Base-by-base conservation (phyloP, 2,329 filamentous ascomycete species). In the Colletotrichum lini region DNA sequence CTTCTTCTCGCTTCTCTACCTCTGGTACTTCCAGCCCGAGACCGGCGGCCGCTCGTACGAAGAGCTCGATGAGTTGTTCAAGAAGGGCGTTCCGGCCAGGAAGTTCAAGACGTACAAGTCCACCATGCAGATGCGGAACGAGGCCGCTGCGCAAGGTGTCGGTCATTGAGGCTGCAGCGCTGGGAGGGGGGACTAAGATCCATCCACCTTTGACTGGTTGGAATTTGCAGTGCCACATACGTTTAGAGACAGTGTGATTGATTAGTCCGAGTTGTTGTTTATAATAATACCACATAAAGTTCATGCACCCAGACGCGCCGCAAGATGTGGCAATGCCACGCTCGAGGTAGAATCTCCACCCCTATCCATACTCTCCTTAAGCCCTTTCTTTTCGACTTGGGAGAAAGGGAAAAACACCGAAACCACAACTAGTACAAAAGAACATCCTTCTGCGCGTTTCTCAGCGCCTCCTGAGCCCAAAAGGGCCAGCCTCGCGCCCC, bases 21-120 rank as follows among this genome's bases (percentile, higher is more conserved):
- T 83, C 7, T 77, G 77, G 75, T 78, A 79, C 65, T 80, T 73
- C 66, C 78, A 82, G 80, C 85, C 85, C 6, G 78, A 81, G 72
- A 78, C 76, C 15, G 70, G 72, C 8, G 72, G 74, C 0, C 73
- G 76, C 10, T 75, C 75, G 1, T 76, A 76, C 58, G 73, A 77
- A 69, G 77, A 78, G 53, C 53, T 78, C 16, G 76, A 78, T 59
- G 76, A 77, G 54, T 75, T 77, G 67, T 78, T 78, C 6, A 63
- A 74, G 3, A 76, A 76, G 69, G 70, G 73, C 26, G 69, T 78
- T 26, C 73, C 77, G 8, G 72, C 76, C 6, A 73, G 77, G 30
- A 62, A 76, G 50, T 79, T 78, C 65, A 77, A 76, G 75, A 54
- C 35, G 3, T 79, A 74, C 44, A 74, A 69, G 56, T 70, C 66